Conservation (phyloP, 139 green algal species). For the Choricystis sp. region DNA sequence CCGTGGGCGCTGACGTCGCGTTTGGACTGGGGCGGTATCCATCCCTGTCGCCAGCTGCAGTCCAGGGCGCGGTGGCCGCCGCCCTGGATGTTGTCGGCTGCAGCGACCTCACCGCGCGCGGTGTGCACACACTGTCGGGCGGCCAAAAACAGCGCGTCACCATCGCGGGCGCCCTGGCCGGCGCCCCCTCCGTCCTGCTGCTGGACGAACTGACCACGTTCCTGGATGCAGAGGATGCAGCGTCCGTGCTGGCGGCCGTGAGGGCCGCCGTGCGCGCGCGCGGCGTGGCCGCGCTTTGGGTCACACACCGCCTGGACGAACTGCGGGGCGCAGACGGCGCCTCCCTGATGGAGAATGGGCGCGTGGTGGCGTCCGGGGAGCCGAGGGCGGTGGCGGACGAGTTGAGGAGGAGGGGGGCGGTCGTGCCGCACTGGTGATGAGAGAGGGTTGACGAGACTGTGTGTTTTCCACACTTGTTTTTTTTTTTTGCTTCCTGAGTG, state of each 20-base stretch:
- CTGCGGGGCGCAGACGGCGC: conserved; percentile 72
- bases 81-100: conserved; percentile 59
- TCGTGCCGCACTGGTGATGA: neutral
- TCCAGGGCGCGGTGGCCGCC: conserved; percentile 29
- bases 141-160: conserved; percentile 94
- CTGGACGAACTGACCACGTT: conserved; percentile 99
- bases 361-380: conserved; percentile 45
- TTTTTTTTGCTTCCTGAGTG: neutral
- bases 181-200: conserved; percentile 55
- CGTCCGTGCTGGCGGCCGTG: conserved; percentile 58
- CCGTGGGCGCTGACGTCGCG: conserved; percentile 83
- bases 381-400: conserved; percentile 22
- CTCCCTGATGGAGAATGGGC: conserved; percentile 50
- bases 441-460: too few relatives aligned
- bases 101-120: conserved; percentile 38
- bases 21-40: conserved; percentile 77
- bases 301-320: conserved; percentile 94
- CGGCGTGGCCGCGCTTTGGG: conserved; percentile 77
- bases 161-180: conserved; percentile 63
- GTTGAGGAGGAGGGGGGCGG: conserved; percentile 28
- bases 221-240: conserved; percentile 79
- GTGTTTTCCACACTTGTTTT: neutral
- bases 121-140: conserved; percentile 74
- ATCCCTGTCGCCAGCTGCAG: conserved; percentile 27
- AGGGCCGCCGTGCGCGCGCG: conserved; percentile 20